Percentiles rank a stretch among this genome's conserved stretches.
Evolutionary conservation across 768 basidiomycete species (phyloP).

Genomic region (Rossbeevera mucosa): DNA sequence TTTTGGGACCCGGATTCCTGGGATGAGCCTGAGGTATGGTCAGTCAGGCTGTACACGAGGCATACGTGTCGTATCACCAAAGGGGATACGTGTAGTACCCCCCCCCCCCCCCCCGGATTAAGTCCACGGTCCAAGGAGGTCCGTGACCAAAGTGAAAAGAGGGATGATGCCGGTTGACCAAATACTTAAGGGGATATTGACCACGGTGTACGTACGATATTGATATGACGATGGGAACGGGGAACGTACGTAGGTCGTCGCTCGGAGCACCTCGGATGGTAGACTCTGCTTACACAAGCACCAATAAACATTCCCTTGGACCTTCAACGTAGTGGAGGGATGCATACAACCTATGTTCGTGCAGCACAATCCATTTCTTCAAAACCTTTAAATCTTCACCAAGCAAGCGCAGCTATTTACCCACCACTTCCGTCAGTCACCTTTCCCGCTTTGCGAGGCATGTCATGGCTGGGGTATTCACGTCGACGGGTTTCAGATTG

Average conservation of each 20-base stretch:
- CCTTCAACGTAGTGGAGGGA: not conserved
- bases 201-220: too few relatives aligned
- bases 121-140: too few relatives aligned
- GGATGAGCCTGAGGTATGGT: not conserved
- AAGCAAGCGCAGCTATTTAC: slow-evolving; percentile 64
- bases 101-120: too few relatives aligned
- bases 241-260: too few relatives aligned
- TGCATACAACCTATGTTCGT: slow-evolving; percentile 21
- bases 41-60: not conserved
- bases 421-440: slow-evolving; percentile 75
- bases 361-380: slow-evolving; percentile 43
- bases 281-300: slow-evolving; percentile 10
- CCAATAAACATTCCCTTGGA: not conserved
- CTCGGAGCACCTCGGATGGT: too few relatives aligned
- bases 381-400: slow-evolving; percentile 54
- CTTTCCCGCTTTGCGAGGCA: not conserved
- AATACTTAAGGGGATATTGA: too few relatives aligned
- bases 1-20: not conserved
- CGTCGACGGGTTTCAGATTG: slow-evolving; percentile 43
- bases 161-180: too few relatives aligned
- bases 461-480: not conserved
- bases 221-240: too few relatives aligned
- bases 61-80: not conserved
- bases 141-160: too few relatives aligned
- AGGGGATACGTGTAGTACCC: too few relatives aligned